Conservation (phyloP, 2,329 filamentous ascomycete species). For the Diaporthe caulivora region DNA sequence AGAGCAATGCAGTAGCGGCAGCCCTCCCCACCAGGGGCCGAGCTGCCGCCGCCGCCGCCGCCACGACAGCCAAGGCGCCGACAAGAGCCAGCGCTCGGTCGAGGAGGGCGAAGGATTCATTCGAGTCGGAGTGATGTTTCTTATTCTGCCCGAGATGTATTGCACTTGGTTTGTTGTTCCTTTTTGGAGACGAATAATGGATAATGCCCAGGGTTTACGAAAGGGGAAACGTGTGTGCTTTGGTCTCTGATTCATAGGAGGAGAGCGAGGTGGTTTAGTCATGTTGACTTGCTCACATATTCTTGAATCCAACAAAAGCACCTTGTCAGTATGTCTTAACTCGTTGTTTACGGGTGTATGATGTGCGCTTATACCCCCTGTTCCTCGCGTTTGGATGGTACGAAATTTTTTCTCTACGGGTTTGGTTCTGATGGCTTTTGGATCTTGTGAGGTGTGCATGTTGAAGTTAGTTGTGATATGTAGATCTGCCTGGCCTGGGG, state of each 20-base stretch:
- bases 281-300: background rate
- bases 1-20: slow-evolving; percentile 33
- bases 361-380: background rate
- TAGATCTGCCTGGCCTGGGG: background rate
- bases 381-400: background rate
- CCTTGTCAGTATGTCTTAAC: background rate
- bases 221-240: background rate
- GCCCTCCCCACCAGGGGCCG: slow-evolving; percentile 34
- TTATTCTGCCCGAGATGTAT: background rate
- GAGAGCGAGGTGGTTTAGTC: background rate
- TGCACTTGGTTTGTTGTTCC: slow-evolving; percentile 4
- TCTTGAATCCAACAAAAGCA: slow-evolving; percentile 14
- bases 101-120: slow-evolving; percentile 38
- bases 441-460: background rate
- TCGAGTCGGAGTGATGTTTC: slow-evolving; percentile 23
- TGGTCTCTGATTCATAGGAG: background rate
- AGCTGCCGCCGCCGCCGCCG: slow-evolving; percentile 4
- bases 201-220: slow-evolving; percentile 13
- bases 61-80: slow-evolving; percentile 1
- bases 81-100: slow-evolving; percentile 29
- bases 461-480: background rate
- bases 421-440: too few relatives aligned
- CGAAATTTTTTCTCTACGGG: background rate
- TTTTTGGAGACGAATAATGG: slow-evolving; percentile 27
- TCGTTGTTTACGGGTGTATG: background rate